phyloP scores from a whole-genome alignment of 2,329 filamentous ascomycete genomes.

The Ophiosphaerella narmari region DNA sequence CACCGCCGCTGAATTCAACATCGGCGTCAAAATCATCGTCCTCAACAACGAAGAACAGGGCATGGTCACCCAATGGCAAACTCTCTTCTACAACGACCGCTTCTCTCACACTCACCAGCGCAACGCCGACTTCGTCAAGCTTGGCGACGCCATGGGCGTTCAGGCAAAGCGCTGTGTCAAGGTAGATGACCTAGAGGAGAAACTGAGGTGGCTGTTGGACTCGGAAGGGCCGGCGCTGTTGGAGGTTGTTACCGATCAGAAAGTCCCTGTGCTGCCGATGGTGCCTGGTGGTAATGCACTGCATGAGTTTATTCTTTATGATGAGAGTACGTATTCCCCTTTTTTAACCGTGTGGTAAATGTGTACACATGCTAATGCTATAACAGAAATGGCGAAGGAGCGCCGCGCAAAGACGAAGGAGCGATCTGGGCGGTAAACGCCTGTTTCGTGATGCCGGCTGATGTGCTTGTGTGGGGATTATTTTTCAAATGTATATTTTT shows the following conservation, averaged over 20 bases:
- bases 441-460: background rate
- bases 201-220: conserved; percentile 81
- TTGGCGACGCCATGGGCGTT: conserved; percentile 88
- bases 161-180: conserved; percentile 73
- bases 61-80: conserved; percentile 99
- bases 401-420: conserved; percentile 38
- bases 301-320: conserved; percentile 92
- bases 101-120: conserved; percentile 91
- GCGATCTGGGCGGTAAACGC: conserved; percentile 30
- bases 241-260: conserved; percentile 86
- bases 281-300: conserved; percentile 85
- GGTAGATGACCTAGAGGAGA: conserved; percentile 76
- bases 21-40: conserved; percentile 91
- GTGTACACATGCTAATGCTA: conserved; percentile 7
- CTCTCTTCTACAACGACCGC: conserved; percentile 93
- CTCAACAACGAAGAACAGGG: conserved; percentile 98
- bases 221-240: conserved; percentile 89
- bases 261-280: conserved; percentile 97
- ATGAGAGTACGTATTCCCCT: conserved; percentile 63
- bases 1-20: conserved; percentile 93
- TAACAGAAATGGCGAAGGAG: conserved; percentile 26
- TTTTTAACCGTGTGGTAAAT: no score
- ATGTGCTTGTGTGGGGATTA: background rate
- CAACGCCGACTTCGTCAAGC: conserved; percentile 95
- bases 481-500: conserved; percentile 5